Conservation (phyloP, 2,329 filamentous ascomycete genomes). For the Claviceps maximensis region DNA sequence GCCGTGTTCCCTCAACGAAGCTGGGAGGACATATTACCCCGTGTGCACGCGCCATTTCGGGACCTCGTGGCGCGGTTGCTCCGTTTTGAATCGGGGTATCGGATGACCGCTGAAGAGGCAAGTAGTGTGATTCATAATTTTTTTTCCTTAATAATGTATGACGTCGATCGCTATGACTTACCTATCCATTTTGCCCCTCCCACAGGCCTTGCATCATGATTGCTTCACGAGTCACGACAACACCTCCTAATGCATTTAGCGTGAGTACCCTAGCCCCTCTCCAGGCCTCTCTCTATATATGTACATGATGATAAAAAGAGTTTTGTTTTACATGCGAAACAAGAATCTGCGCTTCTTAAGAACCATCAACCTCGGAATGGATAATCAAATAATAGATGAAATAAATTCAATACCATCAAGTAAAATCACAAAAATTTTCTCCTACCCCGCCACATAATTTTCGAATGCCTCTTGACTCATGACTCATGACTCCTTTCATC, state of each 20-base stretch:
- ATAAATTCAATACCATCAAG: no score
- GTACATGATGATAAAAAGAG: not conserved
- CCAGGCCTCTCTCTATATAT: not conserved
- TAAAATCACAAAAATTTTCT: no score
- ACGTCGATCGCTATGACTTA: not conserved
- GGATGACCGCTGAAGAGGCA: constrained; percentile 48
- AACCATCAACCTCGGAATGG: not conserved
- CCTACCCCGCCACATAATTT: no score
- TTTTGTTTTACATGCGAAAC: not conserved
- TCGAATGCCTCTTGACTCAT: not conserved
- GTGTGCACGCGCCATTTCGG: constrained; percentile 41
- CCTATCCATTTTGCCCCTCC: not conserved
- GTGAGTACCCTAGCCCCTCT: not conserved
- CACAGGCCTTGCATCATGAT: constrained; percentile 13
- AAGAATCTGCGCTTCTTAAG: not conserved
- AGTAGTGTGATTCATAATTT: constrained; percentile 1
- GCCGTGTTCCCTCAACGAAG: constrained; percentile 51
- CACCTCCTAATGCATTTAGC: not conserved
- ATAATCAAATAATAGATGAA: not conserved
- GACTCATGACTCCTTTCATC: no score
- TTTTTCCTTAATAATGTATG: not conserved
- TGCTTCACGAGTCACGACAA: constrained; percentile 5
- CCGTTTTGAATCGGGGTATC: constrained; percentile 50
- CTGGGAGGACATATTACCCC: constrained; percentile 60
- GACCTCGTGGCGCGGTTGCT: constrained; percentile 58